Conservation (phyloP, 495 filamentous ascomycete species). For the Trichocladium uniseriatum region DNA sequence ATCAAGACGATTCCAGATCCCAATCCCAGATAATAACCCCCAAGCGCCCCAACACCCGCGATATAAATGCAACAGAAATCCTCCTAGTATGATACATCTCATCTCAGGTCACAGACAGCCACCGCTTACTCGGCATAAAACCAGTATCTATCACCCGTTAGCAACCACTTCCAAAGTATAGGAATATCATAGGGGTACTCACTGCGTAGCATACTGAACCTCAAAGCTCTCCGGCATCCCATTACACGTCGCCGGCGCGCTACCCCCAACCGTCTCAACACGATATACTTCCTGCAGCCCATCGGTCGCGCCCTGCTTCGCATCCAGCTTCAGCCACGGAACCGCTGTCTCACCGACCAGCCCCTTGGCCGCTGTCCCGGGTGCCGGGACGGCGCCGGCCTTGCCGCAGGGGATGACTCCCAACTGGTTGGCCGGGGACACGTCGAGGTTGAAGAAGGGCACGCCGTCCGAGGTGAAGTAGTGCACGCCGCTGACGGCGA, state of each 20-base stretch:
- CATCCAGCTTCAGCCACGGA: conserved; percentile 56
- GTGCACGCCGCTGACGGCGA: conserved; percentile 65
- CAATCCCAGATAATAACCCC: neutral
- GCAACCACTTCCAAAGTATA: neutral
- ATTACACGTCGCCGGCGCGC: conserved; percentile 63
- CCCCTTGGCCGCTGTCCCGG: conserved; percentile 45
- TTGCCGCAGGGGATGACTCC: conserved; percentile 57
- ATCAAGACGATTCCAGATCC: neutral
- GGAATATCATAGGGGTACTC: conserved; percentile 28
- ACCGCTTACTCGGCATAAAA: conserved; percentile 26
- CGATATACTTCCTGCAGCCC: conserved; percentile 69
- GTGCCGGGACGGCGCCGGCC: conserved; percentile 46
- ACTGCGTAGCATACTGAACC: conserved; percentile 77
- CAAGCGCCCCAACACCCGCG: conserved; percentile 3
- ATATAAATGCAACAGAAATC: neutral
- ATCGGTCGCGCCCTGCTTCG: conserved; percentile 46
- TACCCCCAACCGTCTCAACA: conserved; percentile 77
- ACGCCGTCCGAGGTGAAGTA: conserved; percentile 58
- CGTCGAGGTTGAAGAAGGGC: conserved; percentile 70
- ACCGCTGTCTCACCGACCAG: conserved; percentile 51
- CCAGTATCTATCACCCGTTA: conserved; percentile 28
- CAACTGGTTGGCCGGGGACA: conserved; percentile 35
- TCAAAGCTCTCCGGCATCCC: conserved; percentile 53
- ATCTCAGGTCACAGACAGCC: neutral
- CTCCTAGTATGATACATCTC: neutral